phyloP scores from a whole-genome alignment of 2,329 filamentous ascomycete species.

The Paecilomyces sp. region DNA sequence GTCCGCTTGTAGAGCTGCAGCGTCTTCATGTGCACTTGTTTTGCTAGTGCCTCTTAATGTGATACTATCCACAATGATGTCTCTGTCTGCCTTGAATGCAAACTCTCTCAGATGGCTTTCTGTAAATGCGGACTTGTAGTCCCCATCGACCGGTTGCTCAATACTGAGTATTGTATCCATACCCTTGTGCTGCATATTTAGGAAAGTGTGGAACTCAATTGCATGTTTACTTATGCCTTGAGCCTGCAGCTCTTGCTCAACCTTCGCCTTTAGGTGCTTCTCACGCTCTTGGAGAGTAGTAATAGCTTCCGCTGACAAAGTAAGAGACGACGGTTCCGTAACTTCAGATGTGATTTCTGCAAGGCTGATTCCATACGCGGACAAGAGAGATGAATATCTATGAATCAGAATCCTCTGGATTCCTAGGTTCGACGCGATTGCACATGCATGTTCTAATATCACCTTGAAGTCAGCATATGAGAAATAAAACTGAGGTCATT shows the following conservation, averaged over 20 bases:
- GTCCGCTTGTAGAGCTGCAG: conserved; percentile 68
- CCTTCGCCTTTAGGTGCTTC: conserved; percentile 54
- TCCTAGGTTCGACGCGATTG: conserved; percentile 74
- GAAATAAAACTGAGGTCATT: not conserved
- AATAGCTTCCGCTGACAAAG: conserved; percentile 16
- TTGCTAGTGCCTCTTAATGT: conserved; percentile 78
- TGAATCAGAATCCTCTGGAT: conserved; percentile 77
- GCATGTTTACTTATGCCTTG: conserved; percentile 69
- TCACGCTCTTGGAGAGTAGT: conserved; percentile 1
- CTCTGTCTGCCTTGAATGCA: conserved; percentile 73
- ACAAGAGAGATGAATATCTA: conserved; percentile 79
- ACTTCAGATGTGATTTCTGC: conserved; percentile 83
- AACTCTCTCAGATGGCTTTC: conserved; percentile 83
- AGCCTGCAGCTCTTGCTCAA: conserved; percentile 61
- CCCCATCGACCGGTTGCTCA: conserved; percentile 59
- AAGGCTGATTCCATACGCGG: conserved; percentile 87
- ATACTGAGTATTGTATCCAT: conserved; percentile 88
- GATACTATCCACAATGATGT: conserved; percentile 81
- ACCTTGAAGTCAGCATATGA: not conserved
- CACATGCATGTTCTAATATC: conserved; percentile 63
- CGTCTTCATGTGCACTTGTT: conserved; percentile 67
- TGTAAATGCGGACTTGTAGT: conserved; percentile 73
- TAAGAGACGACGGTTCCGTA: conserved; percentile 50
- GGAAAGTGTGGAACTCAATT: conserved; percentile 77
- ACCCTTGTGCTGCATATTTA: conserved; percentile 83